Evolutionary conservation across 108 stramenopile species (phyloP).

Genomic region (Nitzschia putrida): DNA sequence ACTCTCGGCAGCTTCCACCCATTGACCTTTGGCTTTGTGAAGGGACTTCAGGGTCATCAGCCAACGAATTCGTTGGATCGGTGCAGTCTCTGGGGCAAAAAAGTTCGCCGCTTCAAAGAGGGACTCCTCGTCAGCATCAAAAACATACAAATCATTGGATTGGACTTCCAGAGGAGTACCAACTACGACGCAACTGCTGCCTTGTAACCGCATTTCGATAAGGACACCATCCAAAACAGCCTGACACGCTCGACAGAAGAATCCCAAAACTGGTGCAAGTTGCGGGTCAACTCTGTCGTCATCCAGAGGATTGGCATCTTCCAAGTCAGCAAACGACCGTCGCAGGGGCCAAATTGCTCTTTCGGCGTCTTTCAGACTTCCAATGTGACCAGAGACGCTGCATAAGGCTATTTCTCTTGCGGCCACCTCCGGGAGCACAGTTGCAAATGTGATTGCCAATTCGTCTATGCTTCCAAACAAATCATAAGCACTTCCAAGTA

Average conservation of each 20-base stretch:
- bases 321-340: slow-evolving; percentile 79
- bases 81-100: slow-evolving; percentile 70
- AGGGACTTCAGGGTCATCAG: slow-evolving; percentile 66
- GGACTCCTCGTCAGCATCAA: slow-evolving; percentile 92
- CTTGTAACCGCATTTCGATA: slow-evolving; percentile 74
- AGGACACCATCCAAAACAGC: slow-evolving; percentile 85
- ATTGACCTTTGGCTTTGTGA: slow-evolving; percentile 76
- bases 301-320: slow-evolving; percentile 82
- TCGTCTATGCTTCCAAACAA: slow-evolving; percentile 68
- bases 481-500: slow-evolving; percentile 69
- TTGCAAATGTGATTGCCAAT: slow-evolving; percentile 52
- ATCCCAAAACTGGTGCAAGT: slow-evolving; percentile 60
- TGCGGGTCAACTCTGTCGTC: slow-evolving; percentile 84
- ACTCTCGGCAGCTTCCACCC: slow-evolving; percentile 83
- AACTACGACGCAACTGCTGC: slow-evolving; percentile 33
- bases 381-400: slow-evolving; percentile 61
- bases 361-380: slow-evolving; percentile 57
- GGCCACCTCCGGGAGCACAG: slow-evolving; percentile 78
- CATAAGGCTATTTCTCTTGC: slow-evolving; percentile 82
- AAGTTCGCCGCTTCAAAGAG: slow-evolving; percentile 81
- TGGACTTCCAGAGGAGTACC: slow-evolving; percentile 37
- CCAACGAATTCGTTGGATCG: slow-evolving; percentile 78
- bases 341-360: slow-evolving; percentile 80
- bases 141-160: slow-evolving; percentile 23
- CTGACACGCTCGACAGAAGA: slow-evolving; percentile 78